Evolutionary conservation across 352 stramenopile species (phyloP).

Genomic region (Aphanomyces invadans): DNA sequence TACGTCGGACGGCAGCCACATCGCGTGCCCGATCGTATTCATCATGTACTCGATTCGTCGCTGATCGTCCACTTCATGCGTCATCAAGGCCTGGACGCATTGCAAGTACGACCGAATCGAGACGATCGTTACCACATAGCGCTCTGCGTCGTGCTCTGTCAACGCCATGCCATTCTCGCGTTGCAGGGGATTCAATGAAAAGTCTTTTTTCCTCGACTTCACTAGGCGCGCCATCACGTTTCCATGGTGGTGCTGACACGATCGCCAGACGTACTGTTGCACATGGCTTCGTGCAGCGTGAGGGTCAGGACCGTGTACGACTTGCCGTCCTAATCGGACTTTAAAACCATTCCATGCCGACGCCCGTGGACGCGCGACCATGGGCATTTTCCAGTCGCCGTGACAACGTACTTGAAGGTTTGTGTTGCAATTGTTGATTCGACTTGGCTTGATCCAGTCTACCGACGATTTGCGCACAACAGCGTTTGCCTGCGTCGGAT

Average conservation of each 20-base stretch:
- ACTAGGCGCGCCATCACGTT: conserved; percentile 30
- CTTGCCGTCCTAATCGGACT: conserved; percentile 39
- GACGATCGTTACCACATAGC: conserved; percentile 44
- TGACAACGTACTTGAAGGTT: conserved; percentile 37
- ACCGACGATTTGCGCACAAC: conserved; percentile 37
- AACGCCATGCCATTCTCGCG: conserved; percentile 74
- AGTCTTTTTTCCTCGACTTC: conserved; percentile 25
- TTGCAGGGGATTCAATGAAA: conserved; percentile 49
- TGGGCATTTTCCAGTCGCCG: too few relatives aligned
- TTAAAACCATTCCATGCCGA: neutral
- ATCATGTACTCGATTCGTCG: conserved; percentile 67
- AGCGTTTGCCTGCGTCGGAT: conserved; percentile 30
- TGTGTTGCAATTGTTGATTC: conserved; percentile 60
- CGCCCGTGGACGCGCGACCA: too few relatives aligned
- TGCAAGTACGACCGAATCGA: too few relatives aligned
- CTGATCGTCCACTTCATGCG: conserved; percentile 37
- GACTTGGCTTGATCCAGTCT: conserved; percentile 43
- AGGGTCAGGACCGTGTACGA: conserved; percentile 51
- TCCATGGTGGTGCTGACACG: conserved; percentile 33
- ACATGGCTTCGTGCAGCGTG: conserved; percentile 58
- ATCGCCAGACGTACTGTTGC: conserved; percentile 28
- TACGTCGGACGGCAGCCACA: conserved; percentile 52
- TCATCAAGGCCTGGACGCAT: conserved; percentile 27
- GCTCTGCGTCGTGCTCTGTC: conserved; percentile 64
- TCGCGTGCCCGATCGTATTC: conserved; percentile 52